Conservation (phyloP, 2,329 filamentous ascomycete species). For the Pyrenophora teres region DNA sequence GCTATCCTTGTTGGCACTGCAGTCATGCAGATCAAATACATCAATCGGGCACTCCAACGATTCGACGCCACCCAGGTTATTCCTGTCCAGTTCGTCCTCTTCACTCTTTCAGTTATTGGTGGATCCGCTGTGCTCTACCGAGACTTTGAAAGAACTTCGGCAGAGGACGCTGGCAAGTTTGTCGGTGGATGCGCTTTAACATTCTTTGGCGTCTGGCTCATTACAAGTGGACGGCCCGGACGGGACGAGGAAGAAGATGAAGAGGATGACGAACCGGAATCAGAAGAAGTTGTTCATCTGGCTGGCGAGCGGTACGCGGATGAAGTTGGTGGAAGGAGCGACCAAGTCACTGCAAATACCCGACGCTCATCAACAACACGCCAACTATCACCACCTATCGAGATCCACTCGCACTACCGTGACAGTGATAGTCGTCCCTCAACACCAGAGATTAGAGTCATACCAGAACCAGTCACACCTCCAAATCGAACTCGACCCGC, state of each 20-base stretch:
- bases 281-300: constrained; percentile 51
- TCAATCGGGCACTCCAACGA: constrained; percentile 86
- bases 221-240: constrained; percentile 75
- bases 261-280: constrained; percentile 41
- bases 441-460: constrained; percentile 34
- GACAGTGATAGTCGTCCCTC: constrained; percentile 21
- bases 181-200: constrained; percentile 88
- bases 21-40: constrained; percentile 94
- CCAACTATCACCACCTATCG: constrained; percentile 28
- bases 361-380: constrained; percentile 27
- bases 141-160: constrained; percentile 85
- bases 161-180: constrained; percentile 78
- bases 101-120: constrained; percentile 92
- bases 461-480: constrained; percentile 18
- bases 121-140: constrained; percentile 92
- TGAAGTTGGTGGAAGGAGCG: constrained; percentile 21
- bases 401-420: constrained; percentile 23
- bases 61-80: constrained; percentile 99
- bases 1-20: constrained; percentile 81
- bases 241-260: constrained; percentile 59
- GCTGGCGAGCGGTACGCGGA: constrained; percentile 47
- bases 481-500: constrained; percentile 10
- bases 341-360: constrained; percentile 13
- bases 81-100: constrained; percentile 94
- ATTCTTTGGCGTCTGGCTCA: constrained; percentile 95